Evolutionary conservation across 768 basidiomycete species (phyloP).

Genomic region (Boletus tylopilopsis): DNA sequence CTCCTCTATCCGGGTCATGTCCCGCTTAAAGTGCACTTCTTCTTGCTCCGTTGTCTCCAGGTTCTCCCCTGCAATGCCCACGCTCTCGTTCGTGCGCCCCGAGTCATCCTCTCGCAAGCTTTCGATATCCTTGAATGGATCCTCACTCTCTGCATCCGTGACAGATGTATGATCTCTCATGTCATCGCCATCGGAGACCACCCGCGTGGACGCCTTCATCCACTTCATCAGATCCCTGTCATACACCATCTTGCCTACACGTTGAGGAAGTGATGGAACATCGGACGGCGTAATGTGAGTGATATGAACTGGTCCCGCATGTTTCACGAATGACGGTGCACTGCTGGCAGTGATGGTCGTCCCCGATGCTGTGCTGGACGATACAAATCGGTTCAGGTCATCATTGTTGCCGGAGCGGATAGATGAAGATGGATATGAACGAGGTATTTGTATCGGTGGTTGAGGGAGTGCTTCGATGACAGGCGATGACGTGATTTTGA

Average conservation of each 20-base stretch:
- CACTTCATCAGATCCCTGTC: conserved; percentile 82
- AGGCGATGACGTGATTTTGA: conserved; percentile 29
- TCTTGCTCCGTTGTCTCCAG: conserved; percentile 10
- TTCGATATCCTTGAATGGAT: conserved; percentile 91
- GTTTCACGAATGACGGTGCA: conserved; percentile 81
- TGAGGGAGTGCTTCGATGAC: conserved; percentile 26
- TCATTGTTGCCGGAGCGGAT: conserved; percentile 52
- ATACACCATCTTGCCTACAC: conserved; percentile 84
- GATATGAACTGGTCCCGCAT: conserved; percentile 73
- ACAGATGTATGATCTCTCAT: conserved; percentile 28
- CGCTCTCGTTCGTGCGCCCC: conserved; percentile 20
- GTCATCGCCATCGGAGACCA: conserved; percentile 29
- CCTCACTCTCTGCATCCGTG: conserved; percentile 60
- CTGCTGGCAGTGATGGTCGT: conserved; percentile 71
- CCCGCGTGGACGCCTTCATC: conserved; percentile 59
- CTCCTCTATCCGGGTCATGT: conserved; percentile 43
- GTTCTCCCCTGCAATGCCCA: not conserved
- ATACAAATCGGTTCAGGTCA: conserved; percentile 86
- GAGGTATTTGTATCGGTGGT: conserved; percentile 30
- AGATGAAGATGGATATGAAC: conserved; percentile 48
- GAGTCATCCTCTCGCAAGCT: conserved; percentile 68
- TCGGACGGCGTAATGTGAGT: conserved; percentile 80
- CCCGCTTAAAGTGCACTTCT: conserved; percentile 15
- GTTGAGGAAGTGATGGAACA: conserved; percentile 68
- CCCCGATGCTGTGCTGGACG: conserved; percentile 78